These are phyloP conservation scores for Botrytis tulipae DNA, from an alignment of 2,329 filamentous ascomycete species.

Conservation along the genomic window DNA sequence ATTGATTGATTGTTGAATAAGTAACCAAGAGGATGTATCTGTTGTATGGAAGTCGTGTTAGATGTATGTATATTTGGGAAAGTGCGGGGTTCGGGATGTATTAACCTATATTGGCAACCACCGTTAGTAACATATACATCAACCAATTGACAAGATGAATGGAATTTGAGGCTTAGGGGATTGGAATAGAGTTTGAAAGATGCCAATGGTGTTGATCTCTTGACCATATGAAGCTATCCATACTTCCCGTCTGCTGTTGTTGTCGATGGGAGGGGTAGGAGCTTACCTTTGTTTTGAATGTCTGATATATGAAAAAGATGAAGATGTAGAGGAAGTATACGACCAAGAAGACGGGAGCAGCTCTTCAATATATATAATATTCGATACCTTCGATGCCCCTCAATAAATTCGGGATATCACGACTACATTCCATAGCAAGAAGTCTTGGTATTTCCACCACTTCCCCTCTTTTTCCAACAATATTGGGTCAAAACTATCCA, in stretches of 20 bases:
- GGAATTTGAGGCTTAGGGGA: not conserved
- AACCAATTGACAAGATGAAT: not conserved
- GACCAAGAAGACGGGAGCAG: not conserved
- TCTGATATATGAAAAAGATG: not conserved
- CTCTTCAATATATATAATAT: conserved; percentile 2
- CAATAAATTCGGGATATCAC: not conserved
- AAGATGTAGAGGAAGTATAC: not conserved
- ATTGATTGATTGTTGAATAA: conserved; percentile 1
- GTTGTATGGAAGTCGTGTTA: not conserved
- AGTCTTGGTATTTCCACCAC: not conserved
- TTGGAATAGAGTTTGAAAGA: not conserved
- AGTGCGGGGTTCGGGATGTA: not conserved
- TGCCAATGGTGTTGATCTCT: not conserved
- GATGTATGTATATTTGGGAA: not conserved
- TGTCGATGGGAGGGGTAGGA: not conserved
- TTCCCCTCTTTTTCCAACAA: conserved; percentile 5
- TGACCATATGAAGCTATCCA: not conserved
- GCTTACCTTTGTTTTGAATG: conserved; percentile 9
- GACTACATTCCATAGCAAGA: not conserved
- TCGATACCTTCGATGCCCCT: not conserved
- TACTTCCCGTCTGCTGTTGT: not conserved
- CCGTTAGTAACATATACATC: not conserved
- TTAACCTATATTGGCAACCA: not conserved
- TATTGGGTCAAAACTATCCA: conserved; percentile 7
- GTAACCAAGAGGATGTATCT: conserved; percentile 6